Base-by-base conservation (phyloP, 192 early-diverging fungal genomes). In the Mortierella alpina region DNA sequence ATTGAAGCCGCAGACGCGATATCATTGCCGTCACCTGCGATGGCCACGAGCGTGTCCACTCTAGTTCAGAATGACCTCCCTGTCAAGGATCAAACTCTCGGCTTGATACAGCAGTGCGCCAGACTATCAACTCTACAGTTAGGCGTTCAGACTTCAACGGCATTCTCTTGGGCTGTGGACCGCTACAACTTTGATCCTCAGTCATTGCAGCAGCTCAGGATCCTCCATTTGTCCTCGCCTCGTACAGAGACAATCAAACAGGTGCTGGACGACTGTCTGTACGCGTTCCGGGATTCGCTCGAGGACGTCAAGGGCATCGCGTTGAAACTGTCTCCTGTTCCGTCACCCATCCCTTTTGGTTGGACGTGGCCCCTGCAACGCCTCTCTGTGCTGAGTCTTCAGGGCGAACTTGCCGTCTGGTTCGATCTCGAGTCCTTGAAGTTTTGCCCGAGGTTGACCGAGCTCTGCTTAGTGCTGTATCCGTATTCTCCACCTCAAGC, bases 351-450 rank as follows among this genome's bases (percentile, higher is more conserved):
- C n/a, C 56, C 44, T 1, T 80, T 80, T 59, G 77, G 77, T 8
- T 80, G 69, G 77, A 44, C 70, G 0, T 72, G 70, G 77, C 57
- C 64, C 13, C 31, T 80, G 11, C n/a, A 45, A 6, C 69, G 45
- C 14, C 31, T 80, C 17, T 41, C 59, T 0, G 46, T 54, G 2
- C 18, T 80, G 31, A 66, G 52, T 47, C 69, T 80, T 1, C 44
- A 58, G 17, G 77, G 77, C 7, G 77, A 80, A 46, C 39, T 80
- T 6, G 77, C 70, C 1, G 52, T 45, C 18, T 72, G 65, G 69
- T 80, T 80, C 14, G 70, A 80, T 42, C 12, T 80, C 23, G 57
- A 72, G 40, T 80, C 77, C 1, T 46, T 80, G 5, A 31, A 42
- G 40, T 59, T 51, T 42, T 80, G 77, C 41, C 70, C 77, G 8